These are phyloP conservation scores for Lentithecium fluviatile DNA, from an alignment of 495 filamentous ascomycete species.

Conservation along the genomic window DNA sequence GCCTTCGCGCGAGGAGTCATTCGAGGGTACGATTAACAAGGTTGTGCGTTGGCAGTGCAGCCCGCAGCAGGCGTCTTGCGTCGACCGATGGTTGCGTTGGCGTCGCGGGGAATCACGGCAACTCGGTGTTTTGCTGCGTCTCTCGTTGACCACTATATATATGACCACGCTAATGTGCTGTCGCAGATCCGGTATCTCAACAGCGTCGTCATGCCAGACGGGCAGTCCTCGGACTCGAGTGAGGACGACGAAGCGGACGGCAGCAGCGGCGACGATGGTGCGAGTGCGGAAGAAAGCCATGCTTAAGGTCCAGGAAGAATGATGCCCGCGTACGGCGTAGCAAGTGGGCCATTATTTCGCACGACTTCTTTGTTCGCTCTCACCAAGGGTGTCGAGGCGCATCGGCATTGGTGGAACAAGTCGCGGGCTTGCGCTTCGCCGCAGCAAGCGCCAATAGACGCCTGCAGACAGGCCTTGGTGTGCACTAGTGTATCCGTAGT, in stretches of 20 bases:
- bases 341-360: slow-evolving; percentile 9
- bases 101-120: slow-evolving; percentile 11
- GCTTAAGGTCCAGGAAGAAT: not conserved
- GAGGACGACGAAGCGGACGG: slow-evolving; percentile 29
- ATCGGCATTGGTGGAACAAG: slow-evolving; percentile 1
- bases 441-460: slow-evolving; percentile 13
- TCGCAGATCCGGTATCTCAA: slow-evolving; percentile 48
- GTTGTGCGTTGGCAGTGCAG: slow-evolving; percentile 30
- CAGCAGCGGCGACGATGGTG: not conserved
- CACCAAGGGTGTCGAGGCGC: not conserved
- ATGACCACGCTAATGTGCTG: slow-evolving; percentile 23
- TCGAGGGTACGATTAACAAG: not conserved
- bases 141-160: not conserved
- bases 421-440: not conserved
- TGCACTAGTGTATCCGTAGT: slow-evolving; percentile 9
- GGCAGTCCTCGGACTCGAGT: slow-evolving; percentile 24
- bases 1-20: slow-evolving; percentile 12
- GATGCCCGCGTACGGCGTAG: slow-evolving; percentile 12
- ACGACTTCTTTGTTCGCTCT: not conserved
- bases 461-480: not conserved
- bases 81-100: slow-evolving; percentile 16
- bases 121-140: slow-evolving; percentile 2
- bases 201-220: slow-evolving; percentile 48
- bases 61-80: slow-evolving; percentile 14
- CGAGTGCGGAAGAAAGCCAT: not conserved